Percentiles rank a stretch among this genome's conserved stretches.
Conservation (phyloP, 441 rosid genomes). For the Biscutella laevigata region DNA sequence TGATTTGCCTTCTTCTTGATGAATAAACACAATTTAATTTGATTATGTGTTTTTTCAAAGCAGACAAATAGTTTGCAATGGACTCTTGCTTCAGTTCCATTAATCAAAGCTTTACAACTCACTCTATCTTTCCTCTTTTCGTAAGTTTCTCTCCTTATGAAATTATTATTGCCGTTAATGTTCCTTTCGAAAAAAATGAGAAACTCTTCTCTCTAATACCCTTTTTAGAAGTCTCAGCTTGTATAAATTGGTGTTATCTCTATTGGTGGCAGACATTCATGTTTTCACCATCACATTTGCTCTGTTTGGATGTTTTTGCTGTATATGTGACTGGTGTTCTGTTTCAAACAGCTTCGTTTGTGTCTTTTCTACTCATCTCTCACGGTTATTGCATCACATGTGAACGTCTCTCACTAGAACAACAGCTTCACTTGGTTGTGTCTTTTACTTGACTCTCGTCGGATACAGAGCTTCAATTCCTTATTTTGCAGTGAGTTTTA, state of each 20-base stretch:
- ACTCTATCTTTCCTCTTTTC: conserved; percentile 79
- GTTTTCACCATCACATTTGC: conserved; percentile 68
- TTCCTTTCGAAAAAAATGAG: neutral
- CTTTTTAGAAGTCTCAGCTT: neutral
- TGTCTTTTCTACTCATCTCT: conserved; percentile 81
- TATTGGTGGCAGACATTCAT: conserved; percentile 67
- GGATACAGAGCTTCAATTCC: conserved; percentile 90
- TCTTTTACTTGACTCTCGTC: conserved; percentile 74
- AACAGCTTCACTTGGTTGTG: conserved; percentile 76
- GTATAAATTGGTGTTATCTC: neutral
- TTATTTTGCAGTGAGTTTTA: conserved; percentile 62
- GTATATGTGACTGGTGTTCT: conserved; percentile 88
- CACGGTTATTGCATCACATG: conserved; percentile 83
- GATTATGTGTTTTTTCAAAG: conserved; percentile 16
- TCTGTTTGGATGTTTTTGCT: conserved; percentile 89
- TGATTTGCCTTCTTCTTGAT: neutral
- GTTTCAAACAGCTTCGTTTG: conserved; percentile 79
- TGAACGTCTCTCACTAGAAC: conserved; percentile 74
- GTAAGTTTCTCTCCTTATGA: conserved; percentile 30
- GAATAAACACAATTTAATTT: conserved; percentile 2
- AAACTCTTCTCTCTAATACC: neutral
- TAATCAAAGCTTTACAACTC: conserved; percentile 81
- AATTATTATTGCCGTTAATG: conserved; percentile 1
- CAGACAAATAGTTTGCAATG: conserved; percentile 70
- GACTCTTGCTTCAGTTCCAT: conserved; percentile 70